A percentile compares a stretch with the other conserved stretches of the same genome.
phyloP scores from a whole-genome alignment of 331 rosid species.

The Rhamnella rubrinervis region DNA sequence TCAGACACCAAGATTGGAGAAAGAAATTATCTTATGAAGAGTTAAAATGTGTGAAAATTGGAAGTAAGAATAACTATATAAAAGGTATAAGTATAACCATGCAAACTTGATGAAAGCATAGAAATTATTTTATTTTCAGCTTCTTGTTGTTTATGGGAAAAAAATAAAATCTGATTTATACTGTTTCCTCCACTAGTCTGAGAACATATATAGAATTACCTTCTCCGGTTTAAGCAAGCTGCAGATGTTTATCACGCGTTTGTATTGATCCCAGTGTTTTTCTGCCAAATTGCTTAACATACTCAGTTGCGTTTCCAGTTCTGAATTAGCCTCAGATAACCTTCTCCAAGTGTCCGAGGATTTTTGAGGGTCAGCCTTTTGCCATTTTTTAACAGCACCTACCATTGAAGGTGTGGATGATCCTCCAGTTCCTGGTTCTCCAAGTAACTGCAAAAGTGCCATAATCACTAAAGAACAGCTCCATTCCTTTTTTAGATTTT shows the following conservation, averaged over 20 bases:
- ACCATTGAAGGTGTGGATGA: constrained; percentile 99
- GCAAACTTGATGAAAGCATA: neutral
- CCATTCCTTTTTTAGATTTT: neutral
- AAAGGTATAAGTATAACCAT: neutral
- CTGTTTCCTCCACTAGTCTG: neutral
- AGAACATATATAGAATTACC: constrained; percentile 42
- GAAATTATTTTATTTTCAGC: neutral
- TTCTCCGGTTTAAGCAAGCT: constrained; percentile 63
- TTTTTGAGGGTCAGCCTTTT: constrained; percentile 71
- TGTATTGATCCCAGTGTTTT: constrained; percentile 81
- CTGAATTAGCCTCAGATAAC: constrained; percentile 77
- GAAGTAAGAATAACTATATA: neutral
- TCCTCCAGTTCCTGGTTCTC: constrained; percentile 98
- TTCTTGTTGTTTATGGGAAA: neutral
- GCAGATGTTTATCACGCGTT: constrained; percentile 55
- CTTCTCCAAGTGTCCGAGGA: constrained; percentile 74
- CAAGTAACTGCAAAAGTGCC: constrained; percentile 61
- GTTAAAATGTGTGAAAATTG: neutral
- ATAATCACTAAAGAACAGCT: constrained; percentile 11
- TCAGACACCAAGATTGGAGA: constrained; percentile 26
- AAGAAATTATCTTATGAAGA: neutral
- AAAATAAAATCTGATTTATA: neutral
- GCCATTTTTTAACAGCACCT: constrained; percentile 96
- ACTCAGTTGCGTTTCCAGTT: constrained; percentile 69
- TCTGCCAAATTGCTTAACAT: constrained; percentile 60